A percentile compares a stretch with the other conserved stretches of the same genome.
Evolutionary conservation across 352 stramenopile genomes (phyloP).

Genomic region (Phytophthora ohioensis): DNA sequence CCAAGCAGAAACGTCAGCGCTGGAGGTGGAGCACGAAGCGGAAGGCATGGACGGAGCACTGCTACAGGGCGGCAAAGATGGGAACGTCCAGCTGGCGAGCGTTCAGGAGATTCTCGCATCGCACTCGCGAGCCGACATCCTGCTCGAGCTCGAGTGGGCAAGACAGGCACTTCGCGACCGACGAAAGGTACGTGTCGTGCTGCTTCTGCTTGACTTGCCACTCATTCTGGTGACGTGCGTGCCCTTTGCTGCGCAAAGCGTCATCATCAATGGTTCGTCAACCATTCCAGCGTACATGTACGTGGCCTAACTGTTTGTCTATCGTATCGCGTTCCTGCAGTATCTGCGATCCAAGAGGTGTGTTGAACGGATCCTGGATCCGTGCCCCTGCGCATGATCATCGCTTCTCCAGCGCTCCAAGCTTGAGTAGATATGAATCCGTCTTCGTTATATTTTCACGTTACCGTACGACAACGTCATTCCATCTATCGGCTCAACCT

Average conservation of each 20-base stretch:
- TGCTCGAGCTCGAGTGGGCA: constrained; percentile 64
- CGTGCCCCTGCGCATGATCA: constrained; percentile 21
- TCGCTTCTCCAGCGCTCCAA: neutral
- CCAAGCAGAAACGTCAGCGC: constrained; percentile 34
- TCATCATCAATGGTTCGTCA: constrained; percentile 12
- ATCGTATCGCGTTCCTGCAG: constrained; percentile 20
- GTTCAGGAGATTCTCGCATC: constrained; percentile 58
- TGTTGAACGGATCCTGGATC: constrained; percentile 15
- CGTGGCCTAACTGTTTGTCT: constrained; percentile 22
- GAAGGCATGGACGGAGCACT: constrained; percentile 26
- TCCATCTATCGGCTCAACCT: constrained; percentile 13
- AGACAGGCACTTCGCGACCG: constrained; percentile 55
- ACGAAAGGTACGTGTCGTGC: constrained; percentile 42
- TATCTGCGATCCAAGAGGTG: constrained; percentile 47
- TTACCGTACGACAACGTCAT: constrained; percentile 17
- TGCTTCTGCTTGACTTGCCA: neutral
- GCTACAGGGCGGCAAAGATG: constrained; percentile 25
- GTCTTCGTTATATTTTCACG: constrained; percentile 26
- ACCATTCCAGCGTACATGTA: neutral
- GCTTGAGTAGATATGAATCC: constrained; percentile 2
- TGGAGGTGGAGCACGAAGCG: constrained; percentile 18
- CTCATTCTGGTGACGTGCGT: constrained; percentile 1
- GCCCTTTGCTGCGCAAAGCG: constrained; percentile 11
- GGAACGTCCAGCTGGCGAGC: constrained; percentile 14
- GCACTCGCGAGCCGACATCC: constrained; percentile 59